Percentiles rank a stretch among this genome's conserved stretches.
These are phyloP conservation scores for Fusarium domesticum DNA, from an alignment of 2,329 filamentous ascomycete species.

Conservation along the genomic window DNA sequence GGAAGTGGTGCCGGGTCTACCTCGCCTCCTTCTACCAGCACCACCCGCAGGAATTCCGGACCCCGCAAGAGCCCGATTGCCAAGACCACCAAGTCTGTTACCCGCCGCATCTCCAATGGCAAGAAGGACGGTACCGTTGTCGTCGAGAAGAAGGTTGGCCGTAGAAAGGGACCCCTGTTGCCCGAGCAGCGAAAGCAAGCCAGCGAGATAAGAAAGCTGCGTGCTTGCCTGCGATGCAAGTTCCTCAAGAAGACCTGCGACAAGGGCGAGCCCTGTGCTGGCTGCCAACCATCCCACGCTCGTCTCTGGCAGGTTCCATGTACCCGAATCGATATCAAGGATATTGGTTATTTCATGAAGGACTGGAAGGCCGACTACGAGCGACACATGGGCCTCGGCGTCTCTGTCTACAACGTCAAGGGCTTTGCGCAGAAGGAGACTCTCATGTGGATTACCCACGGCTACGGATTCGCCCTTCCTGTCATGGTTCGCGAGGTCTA, in stretches of 20 bases:
- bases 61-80: constrained; percentile 74
- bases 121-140: constrained; percentile 67
- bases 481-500: constrained; percentile 93
- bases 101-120: constrained; percentile 71
- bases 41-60: constrained; percentile 62
- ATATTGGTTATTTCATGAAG: constrained; percentile 98
- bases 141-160: constrained; percentile 86
- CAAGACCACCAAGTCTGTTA: constrained; percentile 79
- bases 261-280: constrained; percentile 92
- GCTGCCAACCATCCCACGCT: constrained; percentile 92
- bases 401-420: constrained; percentile 94
- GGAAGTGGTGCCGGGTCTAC: constrained; percentile 58
- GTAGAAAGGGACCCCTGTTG: constrained; percentile 82
- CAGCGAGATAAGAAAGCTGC: constrained; percentile 91
- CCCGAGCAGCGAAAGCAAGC: constrained; percentile 95
- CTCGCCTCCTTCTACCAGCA: constrained; percentile 60
- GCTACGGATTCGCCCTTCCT: constrained; percentile 88
- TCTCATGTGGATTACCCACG: constrained; percentile 89
- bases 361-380: constrained; percentile 98
- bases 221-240: constrained; percentile 93
- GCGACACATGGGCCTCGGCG: constrained; percentile 79
- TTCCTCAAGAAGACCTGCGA: constrained; percentile 99
- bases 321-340: constrained; percentile 97
- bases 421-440: constrained; percentile 67
- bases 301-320: constrained; percentile 96